A percentile compares a stretch with the other conserved stretches of the same genome.
phyloP scores from a whole-genome alignment of 441 rosid species.

The Adansonia madagascariensis region DNA sequence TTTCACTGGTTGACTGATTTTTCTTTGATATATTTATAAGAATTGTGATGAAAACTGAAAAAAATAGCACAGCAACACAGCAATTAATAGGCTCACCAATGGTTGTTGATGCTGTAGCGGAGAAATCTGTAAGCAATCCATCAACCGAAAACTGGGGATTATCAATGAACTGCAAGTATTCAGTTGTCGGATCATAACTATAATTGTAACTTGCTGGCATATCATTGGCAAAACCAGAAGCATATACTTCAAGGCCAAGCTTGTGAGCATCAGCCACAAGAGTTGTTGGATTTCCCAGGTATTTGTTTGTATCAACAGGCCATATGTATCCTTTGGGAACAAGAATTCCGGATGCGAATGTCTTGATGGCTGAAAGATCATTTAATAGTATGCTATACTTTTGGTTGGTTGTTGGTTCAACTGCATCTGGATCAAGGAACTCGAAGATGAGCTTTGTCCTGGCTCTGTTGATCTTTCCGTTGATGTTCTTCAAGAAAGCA shows the following conservation, averaged over 20 bases:
- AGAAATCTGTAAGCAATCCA: slow-evolving; percentile 82
- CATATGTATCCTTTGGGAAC: slow-evolving; percentile 83
- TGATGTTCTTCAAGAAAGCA: slow-evolving; percentile 66
- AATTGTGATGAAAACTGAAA: not conserved
- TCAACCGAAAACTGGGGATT: slow-evolving; percentile 67
- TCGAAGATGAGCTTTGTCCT: slow-evolving; percentile 61
- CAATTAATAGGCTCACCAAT: slow-evolving; percentile 49
- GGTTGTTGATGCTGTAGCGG: slow-evolving; percentile 70
- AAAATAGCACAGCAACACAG: not conserved
- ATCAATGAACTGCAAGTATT: slow-evolving; percentile 69
- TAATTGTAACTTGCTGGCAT: slow-evolving; percentile 50
- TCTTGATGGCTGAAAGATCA: slow-evolving; percentile 62
- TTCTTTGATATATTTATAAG: slow-evolving; percentile 1
- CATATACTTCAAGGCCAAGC: slow-evolving; percentile 67
- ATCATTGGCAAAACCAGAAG: slow-evolving; percentile 84
- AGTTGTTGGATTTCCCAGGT: slow-evolving; percentile 57
- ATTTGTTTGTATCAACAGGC: slow-evolving; percentile 51
- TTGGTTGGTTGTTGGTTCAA: slow-evolving; percentile 73
- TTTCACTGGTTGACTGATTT: not conserved
- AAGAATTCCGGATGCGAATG: slow-evolving; percentile 68
- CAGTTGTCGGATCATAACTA: slow-evolving; percentile 61
- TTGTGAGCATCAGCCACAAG: slow-evolving; percentile 82
- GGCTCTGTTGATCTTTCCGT: slow-evolving; percentile 42
- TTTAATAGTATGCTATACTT: slow-evolving; percentile 49
- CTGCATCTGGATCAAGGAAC: slow-evolving; percentile 47